Percentiles rank a stretch among this genome's conserved stretches.
phyloP scores from a whole-genome alignment of 768 basidiomycete genomes.

The Suillus hirtellus region DNA sequence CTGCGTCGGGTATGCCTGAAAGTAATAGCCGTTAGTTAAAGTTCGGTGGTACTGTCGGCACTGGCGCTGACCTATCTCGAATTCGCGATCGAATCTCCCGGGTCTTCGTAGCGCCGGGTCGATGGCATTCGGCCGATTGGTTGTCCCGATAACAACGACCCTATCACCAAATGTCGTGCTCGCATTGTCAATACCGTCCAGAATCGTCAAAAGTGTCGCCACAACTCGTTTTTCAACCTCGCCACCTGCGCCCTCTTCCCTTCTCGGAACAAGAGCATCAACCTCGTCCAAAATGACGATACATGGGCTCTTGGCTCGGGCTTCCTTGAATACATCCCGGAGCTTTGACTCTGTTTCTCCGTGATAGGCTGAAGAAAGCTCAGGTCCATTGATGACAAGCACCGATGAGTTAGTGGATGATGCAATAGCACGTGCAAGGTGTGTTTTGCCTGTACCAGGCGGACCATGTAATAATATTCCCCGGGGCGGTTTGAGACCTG shows the following conservation, averaged over 20 bases:
- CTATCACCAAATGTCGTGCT: slow-evolving; percentile 46
- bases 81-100: slow-evolving; percentile 91
- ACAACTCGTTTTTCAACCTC: slow-evolving; percentile 97
- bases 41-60: slow-evolving; percentile 5
- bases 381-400: slow-evolving; percentile 94
- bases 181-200: slow-evolving; percentile 82
- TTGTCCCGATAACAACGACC: slow-evolving; percentile 95
- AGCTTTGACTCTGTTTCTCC: slow-evolving; percentile 94
- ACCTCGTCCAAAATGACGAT: slow-evolving; percentile 96
- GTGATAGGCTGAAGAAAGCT: slow-evolving; percentile 93
- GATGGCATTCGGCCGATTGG: slow-evolving; percentile 93
- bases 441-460: slow-evolving; percentile 97
- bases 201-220: slow-evolving; percentile 88
- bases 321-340: slow-evolving; percentile 87
- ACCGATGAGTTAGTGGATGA: slow-evolving; percentile 83
- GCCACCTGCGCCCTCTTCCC: slow-evolving; percentile 88
- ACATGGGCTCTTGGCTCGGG: slow-evolving; percentile 78
- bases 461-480: slow-evolving; percentile 95
- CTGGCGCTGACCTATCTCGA: slow-evolving; percentile 76
- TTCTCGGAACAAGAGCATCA: slow-evolving; percentile 87
- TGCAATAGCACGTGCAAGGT: slow-evolving; percentile 92
- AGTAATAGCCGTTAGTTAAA: background rate
- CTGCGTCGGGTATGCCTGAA: slow-evolving; percentile 83
- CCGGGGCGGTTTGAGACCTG: slow-evolving; percentile 92
- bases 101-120: slow-evolving; percentile 90